phyloP scores from a whole-genome alignment of 2,329 filamentous ascomycete genomes.

The Claviceps arundinis region DNA sequence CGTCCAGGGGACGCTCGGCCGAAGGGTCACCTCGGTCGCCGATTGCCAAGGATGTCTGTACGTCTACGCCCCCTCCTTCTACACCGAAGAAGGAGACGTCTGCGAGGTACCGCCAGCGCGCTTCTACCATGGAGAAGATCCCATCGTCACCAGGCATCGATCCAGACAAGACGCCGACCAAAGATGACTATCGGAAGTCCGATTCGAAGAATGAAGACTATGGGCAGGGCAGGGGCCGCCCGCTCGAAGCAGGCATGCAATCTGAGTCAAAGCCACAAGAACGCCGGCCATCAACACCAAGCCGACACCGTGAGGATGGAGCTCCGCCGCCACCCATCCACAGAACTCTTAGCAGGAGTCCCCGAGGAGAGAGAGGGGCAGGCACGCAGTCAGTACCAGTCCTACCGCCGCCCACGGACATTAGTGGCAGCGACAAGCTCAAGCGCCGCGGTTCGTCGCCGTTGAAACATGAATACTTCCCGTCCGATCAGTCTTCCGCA shows the following conservation, averaged over 20 bases:
- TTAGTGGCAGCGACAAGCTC: slow-evolving; percentile 27
- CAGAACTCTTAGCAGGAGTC: slow-evolving; percentile 28
- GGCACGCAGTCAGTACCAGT: slow-evolving; percentile 9
- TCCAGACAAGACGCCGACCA: slow-evolving; percentile 6
- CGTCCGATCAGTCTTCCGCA: slow-evolving; percentile 55
- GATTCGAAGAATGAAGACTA: slow-evolving; percentile 8
- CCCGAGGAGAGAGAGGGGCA: slow-evolving; percentile 9
- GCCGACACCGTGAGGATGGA: slow-evolving; percentile 35
- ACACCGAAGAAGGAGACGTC: slow-evolving; percentile 15
- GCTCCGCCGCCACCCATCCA: slow-evolving; percentile 43
- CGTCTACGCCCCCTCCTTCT: neutral
- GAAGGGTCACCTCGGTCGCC: slow-evolving; percentile 12
- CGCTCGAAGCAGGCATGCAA: slow-evolving; percentile 24
- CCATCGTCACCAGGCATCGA: neutral
- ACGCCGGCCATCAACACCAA: slow-evolving; percentile 15
- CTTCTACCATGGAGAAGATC: neutral
- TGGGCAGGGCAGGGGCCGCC: slow-evolving; percentile 15
- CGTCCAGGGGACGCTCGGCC: slow-evolving; percentile 11
- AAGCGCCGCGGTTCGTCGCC: slow-evolving; percentile 78
- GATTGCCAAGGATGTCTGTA: slow-evolving; percentile 7
- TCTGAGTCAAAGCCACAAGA: slow-evolving; percentile 18
- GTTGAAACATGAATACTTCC: slow-evolving; percentile 91
- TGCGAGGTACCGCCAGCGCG: slow-evolving; percentile 13
- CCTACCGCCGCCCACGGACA: slow-evolving; percentile 23
- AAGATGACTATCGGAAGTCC: slow-evolving; percentile 15